These are phyloP conservation scores for Drechslerella coelobrocha DNA, from an alignment of 2,329 filamentous ascomycete species.

Conservation along the genomic window DNA sequence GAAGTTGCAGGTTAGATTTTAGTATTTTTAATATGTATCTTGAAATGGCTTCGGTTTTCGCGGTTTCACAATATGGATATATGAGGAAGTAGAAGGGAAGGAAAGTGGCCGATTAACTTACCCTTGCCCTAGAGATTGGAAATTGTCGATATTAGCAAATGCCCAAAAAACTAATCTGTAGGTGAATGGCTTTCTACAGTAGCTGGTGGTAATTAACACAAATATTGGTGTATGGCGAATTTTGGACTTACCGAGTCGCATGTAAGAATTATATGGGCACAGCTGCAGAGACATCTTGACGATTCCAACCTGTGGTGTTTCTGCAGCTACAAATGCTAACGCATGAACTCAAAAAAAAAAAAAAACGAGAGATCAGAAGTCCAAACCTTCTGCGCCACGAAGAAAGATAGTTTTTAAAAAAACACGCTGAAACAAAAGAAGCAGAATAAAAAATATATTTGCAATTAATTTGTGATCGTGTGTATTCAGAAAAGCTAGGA, in stretches of 20 bases:
- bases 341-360: not conserved
- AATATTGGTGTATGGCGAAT: slow-evolving; percentile 15
- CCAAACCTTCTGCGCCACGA: slow-evolving; percentile 2
- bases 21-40: not conserved
- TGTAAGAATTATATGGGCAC: slow-evolving; percentile 57
- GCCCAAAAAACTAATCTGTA: not conserved
- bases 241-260: slow-evolving; percentile 56
- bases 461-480: not conserved
- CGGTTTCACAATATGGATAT: not conserved
- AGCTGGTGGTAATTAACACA: not conserved
- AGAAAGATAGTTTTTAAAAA: too few species aligned
- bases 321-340: slow-evolving; percentile 4
- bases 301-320: not conserved
- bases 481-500: not conserved
- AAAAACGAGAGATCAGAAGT: slow-evolving; percentile 6
- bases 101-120: slow-evolving; percentile 37
- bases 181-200: not conserved
- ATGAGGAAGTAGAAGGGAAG: slow-evolving; percentile 1
- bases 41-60: not conserved
- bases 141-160: not conserved
- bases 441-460: not conserved
- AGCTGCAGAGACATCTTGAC: not conserved
- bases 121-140: slow-evolving; percentile 35
- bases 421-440: too few species aligned
- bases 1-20: not conserved